Evolutionary conservation across 495 filamentous ascomycete genomes (phyloP).

Genomic region (Penicillium dipodomyicola): DNA sequence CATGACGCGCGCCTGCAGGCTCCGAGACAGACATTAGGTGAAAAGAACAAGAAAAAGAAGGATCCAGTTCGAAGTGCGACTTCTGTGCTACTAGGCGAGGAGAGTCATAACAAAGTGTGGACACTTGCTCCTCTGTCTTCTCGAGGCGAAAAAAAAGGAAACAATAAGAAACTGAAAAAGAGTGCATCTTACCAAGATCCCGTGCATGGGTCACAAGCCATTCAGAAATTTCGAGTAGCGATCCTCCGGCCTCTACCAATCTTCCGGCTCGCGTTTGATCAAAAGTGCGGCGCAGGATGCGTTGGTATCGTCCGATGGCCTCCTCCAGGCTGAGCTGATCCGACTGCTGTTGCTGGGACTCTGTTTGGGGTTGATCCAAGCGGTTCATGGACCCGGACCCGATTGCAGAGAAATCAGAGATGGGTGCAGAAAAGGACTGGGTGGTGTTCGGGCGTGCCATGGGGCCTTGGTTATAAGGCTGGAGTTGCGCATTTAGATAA

Average conservation of each 20-base stretch:
- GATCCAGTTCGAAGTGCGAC: conserved; percentile 19
- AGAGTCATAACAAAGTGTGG: not conserved
- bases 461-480: conserved; percentile 55
- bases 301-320: conserved; percentile 73
- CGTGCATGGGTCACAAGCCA: conserved; percentile 82
- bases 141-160: not conserved
- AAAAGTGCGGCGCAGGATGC: conserved; percentile 69
- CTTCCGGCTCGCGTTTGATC: conserved; percentile 69
- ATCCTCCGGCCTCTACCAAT: conserved; percentile 68
- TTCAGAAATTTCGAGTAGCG: conserved; percentile 74
- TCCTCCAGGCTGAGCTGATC: conserved; percentile 51
- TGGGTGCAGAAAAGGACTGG: conserved; percentile 52
- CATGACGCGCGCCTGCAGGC: conserved; percentile 22
- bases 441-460: conserved; percentile 48
- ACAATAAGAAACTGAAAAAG: conserved; percentile 10
- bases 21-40: conserved; percentile 9
- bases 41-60: conserved; percentile 20
- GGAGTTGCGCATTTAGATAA: conserved; percentile 53
- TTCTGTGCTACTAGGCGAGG: conserved; percentile 13
- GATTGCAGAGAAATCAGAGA: conserved; percentile 52
- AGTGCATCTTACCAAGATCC: conserved; percentile 69
- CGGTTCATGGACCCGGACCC: conserved; percentile 29
- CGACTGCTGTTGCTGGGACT: conserved; percentile 30
- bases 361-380: conserved; percentile 35
- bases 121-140: not conserved